Conservation (phyloP, 345 rosid genomes). For the Kernera saxatilis region DNA sequence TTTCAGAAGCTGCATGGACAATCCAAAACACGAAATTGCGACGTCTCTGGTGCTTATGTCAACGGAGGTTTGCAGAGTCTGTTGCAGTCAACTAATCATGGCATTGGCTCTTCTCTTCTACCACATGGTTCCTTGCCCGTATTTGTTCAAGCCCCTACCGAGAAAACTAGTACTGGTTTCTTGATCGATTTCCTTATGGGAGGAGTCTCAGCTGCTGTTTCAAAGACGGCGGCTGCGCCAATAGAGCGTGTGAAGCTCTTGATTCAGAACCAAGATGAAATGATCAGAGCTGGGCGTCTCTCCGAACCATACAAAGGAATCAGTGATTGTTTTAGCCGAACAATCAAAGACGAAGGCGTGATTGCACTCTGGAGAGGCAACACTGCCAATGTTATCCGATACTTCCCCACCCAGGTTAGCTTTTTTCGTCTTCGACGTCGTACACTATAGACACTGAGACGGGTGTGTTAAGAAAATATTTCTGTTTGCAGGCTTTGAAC, state of each 20-base stretch:
- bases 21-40: slow-evolving; percentile 23
- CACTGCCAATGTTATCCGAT: slow-evolving; percentile 86
- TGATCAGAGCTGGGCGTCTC: slow-evolving; percentile 70
- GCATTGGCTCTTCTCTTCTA: slow-evolving; percentile 23
- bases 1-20: slow-evolving; percentile 50
- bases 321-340: slow-evolving; percentile 63
- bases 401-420: slow-evolving; percentile 74
- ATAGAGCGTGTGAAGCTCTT: slow-evolving; percentile 85
- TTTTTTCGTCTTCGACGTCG: slow-evolving; percentile 7
- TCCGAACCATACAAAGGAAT: slow-evolving; percentile 85
- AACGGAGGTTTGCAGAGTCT: slow-evolving; percentile 37
- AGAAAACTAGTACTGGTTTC: slow-evolving; percentile 69
- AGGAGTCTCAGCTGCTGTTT: slow-evolving; percentile 84
- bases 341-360: slow-evolving; percentile 59
- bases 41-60: slow-evolving; percentile 18
- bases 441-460: not conserved
- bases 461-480: not conserved
- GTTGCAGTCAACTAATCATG: slow-evolving; percentile 28
- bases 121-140: slow-evolving; percentile 33
- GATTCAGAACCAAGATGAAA: slow-evolving; percentile 90
- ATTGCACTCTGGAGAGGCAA: slow-evolving; percentile 83
- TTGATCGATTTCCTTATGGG: slow-evolving; percentile 83
- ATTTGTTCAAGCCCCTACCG: slow-evolving; percentile 54
- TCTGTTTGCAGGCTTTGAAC: slow-evolving; percentile 52
- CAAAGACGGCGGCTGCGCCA: slow-evolving; percentile 85